phyloP scores from a whole-genome alignment of 768 basidiomycete species.

The Rhizopogon vinicolor region DNA sequence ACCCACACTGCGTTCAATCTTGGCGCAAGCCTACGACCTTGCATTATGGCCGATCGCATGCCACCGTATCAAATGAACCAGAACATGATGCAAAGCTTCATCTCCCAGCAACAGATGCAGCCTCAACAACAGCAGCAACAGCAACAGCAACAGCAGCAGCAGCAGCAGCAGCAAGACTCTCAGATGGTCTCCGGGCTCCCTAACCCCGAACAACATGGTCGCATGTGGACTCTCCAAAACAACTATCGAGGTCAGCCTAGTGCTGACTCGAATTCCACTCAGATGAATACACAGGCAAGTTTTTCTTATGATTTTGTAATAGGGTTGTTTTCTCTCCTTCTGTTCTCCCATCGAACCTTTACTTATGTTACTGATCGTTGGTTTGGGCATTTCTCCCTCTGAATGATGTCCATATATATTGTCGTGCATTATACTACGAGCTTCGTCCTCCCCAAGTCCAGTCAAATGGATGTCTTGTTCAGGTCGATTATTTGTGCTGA shows the following conservation, averaged over 20 bases:
- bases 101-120: slow-evolving; percentile 38
- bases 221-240: slow-evolving; percentile 49
- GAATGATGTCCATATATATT: slow-evolving; percentile 2
- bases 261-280: slow-evolving; percentile 34
- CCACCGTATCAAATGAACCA: slow-evolving; percentile 50
- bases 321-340: slow-evolving; percentile 1
- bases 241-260: slow-evolving; percentile 39
- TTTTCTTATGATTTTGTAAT: background rate
- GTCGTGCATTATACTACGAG: slow-evolving; percentile 10
- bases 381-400: background rate
- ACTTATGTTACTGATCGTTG: slow-evolving; percentile 2
- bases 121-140: slow-evolving; percentile 35
- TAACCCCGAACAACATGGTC: slow-evolving; percentile 50
- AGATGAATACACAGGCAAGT: slow-evolving; percentile 47
- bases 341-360: slow-evolving; percentile 16
- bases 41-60: slow-evolving; percentile 61
- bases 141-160: slow-evolving; percentile 40
- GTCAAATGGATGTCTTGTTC: slow-evolving; percentile 4
- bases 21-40: slow-evolving; percentile 20
- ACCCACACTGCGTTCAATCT: slow-evolving; percentile 25
- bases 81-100: slow-evolving; percentile 41
- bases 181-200: slow-evolving; percentile 35
- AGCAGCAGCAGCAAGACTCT: slow-evolving; percentile 37
- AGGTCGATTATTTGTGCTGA: slow-evolving; percentile 17
- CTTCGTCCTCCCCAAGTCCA: slow-evolving; percentile 2